Conservation (phyloP, 805 yeast genomes). For the Grigorovia yakushimaensis region DNA sequence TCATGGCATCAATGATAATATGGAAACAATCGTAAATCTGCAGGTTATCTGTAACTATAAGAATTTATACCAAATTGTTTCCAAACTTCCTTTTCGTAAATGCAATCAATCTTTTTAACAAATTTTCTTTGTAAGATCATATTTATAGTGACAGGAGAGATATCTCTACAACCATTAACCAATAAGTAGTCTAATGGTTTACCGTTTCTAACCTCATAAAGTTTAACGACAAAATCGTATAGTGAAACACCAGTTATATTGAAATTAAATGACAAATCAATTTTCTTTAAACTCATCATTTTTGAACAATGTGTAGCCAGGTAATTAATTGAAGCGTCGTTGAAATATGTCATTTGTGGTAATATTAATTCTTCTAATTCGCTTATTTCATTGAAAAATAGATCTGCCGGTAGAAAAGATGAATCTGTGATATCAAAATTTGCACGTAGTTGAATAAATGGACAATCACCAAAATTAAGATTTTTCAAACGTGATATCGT, state of each 20-base stretch:
- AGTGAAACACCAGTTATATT: conserved; percentile 24
- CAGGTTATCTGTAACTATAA: conserved; percentile 10
- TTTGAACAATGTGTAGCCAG: conserved; percentile 9
- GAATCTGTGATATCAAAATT: conserved; percentile 3
- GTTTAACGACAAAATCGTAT: conserved; percentile 17
- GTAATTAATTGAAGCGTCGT: conserved; percentile 12
- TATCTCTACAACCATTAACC: conserved; percentile 21
- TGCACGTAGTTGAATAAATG: conserved; percentile 11
- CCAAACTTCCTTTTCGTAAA: conserved; percentile 25
- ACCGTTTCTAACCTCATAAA: conserved; percentile 8
- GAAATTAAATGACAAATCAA: conserved; percentile 26
- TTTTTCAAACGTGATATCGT: conserved; percentile 7
- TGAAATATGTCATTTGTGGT: conserved; percentile 20
- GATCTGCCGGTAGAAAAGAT: conserved; percentile 2
- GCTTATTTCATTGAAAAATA: conserved; percentile 9
- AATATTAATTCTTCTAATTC: conserved; percentile 16
- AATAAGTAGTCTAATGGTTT: conserved; percentile 14
- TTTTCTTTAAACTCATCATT: conserved; percentile 10
- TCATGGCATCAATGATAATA: background rate
- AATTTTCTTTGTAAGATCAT: conserved; percentile 14
- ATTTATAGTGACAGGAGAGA: conserved; percentile 23
- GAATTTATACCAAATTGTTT: conserved; percentile 23
- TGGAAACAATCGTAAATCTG: background rate
- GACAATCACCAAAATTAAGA: conserved; percentile 25
- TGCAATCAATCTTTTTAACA: conserved; percentile 19